Evolutionary conservation across 768 basidiomycete genomes (phyloP), one percentile per base, ranked within the genome.

Genomic region (Rubroboletus satanas): DNA sequence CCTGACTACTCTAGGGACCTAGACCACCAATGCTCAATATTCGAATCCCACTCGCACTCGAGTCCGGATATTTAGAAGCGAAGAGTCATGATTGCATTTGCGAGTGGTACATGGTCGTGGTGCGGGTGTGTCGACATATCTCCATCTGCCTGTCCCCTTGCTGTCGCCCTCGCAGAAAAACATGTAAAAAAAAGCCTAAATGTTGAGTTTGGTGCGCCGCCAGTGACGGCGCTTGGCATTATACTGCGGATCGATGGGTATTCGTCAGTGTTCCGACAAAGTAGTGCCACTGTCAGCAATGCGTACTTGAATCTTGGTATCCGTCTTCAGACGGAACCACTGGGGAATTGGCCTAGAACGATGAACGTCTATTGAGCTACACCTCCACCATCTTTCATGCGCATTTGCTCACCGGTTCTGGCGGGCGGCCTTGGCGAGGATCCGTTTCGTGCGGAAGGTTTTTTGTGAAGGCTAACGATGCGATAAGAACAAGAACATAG

Each of bases 131-230:
- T 57, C 58, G 58, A 56, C 56, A 45, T 35, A 54, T 60, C 60
- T 62, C 62, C 56, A 39, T 50, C 57, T 55, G 35, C 38, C 47
- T 32, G 48, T 48, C 66, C 39, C 47, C 42, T 26, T 5, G 47
- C 43, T 8, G 15, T 41, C 39, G 39, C 52, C 55, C 41, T 46
- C 52, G 51, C 38, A 44, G 14, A 28, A 49, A 49, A 42, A 45
- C 23, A 58, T 52, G 10, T 21, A 36, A 52, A 35, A 37, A 49
- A 41, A 51, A 39, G 60, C 56, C 79, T 85, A 96, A 75, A 97
- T 87, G 83, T 95, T 95, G 79, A 98, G 85, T 83, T 98, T 98
- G 61, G 96, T 98, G 75, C 96, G 88, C 73, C 96, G 84, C 96
- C 96, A 99, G 82, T 99, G 96, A 73, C 96, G 90, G 65, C 96